Evolutionary conservation across 2,329 filamentous ascomycete species (phyloP), one percentile per base, ranked within the genome.

Genomic region (Aspergillus nomiae): DNA sequence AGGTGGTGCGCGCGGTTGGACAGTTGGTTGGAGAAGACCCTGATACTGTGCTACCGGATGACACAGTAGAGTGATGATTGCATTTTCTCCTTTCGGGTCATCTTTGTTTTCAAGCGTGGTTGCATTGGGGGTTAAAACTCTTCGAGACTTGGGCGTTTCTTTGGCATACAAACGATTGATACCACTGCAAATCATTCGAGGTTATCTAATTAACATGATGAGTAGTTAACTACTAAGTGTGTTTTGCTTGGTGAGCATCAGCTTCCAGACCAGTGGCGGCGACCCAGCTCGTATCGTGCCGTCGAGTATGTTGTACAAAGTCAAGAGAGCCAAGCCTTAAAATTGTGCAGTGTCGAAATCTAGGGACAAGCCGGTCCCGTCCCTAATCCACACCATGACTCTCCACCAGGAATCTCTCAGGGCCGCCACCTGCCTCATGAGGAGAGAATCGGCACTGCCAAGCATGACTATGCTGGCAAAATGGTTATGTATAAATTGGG

Each of bases 1-100:
- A 84, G 41, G 94, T 99, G 11, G 94, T 99, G 41, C 87, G 86
- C 71, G 86, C 86, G 55, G 84, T 97, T 57, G 88, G 87, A 21
- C 80, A 83, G 67, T 82, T 91, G 75, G 82, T 92, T 66, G 89
- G 89, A 3, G 79, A 90, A 61, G 82, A 89, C 67, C 80, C 84
- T n/a, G 78, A 86, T 56, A 78, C 82, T 56, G 81, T 81, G 38
- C 71, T 81, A 10, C 78, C 78, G 1, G 76, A 78, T 57, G 73
- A 72, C 9, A 59, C 68, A 65, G 61, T 66, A 36, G 69, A 66
- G 48, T 76, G 70, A 72, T 45, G 60, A 38, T 60, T 63, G 63
- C 34, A 26, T 38, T 50, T 54, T 59, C 48, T 61, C 43, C 36
- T 65, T 63, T 51, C 57, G 55, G 41, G 14, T 14, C 58, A 57